A percentile compares a stretch with the other conserved stretches of the same genome.
These are phyloP conservation scores for Chimonanthus salicifolius DNA, from an alignment of 164 flowering plant genomes.

Conservation along the genomic window DNA sequence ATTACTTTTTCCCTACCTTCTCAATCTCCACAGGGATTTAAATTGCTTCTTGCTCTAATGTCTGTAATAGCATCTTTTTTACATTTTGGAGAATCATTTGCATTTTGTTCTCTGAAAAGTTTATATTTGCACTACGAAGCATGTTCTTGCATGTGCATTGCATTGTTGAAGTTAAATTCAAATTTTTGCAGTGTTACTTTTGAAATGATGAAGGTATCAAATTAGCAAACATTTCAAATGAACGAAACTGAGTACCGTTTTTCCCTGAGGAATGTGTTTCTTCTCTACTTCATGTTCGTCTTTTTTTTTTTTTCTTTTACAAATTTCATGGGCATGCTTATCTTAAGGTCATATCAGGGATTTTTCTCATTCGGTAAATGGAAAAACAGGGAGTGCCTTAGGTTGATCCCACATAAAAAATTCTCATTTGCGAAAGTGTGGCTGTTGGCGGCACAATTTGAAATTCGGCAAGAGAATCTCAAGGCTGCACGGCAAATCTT, in stretches of 20 bases:
- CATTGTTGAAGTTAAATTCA: too few species aligned
- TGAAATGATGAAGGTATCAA: too few species aligned
- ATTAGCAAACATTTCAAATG: too few species aligned
- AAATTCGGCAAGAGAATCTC: conserved; percentile 77
- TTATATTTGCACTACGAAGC: background rate
- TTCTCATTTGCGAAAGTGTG: conserved; percentile 91
- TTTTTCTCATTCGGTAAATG: conserved; percentile 5
- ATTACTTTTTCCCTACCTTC: conserved; percentile 17
- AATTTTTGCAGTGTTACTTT: too few species aligned
- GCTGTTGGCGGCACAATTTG: conserved; percentile 93
- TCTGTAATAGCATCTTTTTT: background rate
- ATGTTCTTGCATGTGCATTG: too few species aligned
- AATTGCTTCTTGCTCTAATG: background rate
- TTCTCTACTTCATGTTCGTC: too few species aligned
- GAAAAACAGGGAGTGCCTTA: conserved; percentile 65
- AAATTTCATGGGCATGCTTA: background rate
- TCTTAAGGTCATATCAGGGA: background rate
- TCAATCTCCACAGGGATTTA: background rate
- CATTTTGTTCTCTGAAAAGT: too few species aligned
- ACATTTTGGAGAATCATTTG: background rate
- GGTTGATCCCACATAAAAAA: conserved; percentile 74
- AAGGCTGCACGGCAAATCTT: conserved; percentile 61
- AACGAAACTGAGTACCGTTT: too few species aligned
- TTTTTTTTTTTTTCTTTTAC: background rate
- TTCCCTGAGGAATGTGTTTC: too few species aligned